Evolutionary conservation across 768 basidiomycete genomes (phyloP), one percentile per base, ranked within the genome.

Genomic region (Amanita phalloides): DNA sequence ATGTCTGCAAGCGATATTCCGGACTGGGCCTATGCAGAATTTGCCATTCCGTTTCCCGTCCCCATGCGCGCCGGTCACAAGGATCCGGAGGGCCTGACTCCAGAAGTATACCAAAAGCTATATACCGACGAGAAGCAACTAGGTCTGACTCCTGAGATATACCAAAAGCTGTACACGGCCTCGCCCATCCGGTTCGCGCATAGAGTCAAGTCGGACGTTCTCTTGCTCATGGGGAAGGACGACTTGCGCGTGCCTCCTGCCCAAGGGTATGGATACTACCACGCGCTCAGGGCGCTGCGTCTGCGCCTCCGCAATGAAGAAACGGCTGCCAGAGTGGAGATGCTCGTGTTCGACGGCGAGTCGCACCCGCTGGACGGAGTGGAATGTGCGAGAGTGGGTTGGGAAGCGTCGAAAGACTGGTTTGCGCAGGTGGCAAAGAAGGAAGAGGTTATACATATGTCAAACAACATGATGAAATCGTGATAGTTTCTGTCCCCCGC

Each of bases 301-400:
- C 17, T 10, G 32, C 32, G 5, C 10, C 7, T 30, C 30, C 3
- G 10, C 32, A 11, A 32, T 10, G 11, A 4, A 32, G 32, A 32
- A 30, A 30, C 28, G 28, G 28, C 28, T 8, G 8, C 28, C 8
- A 30, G 32, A 32, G 76, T 83, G 13, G 78, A 82, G 44, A 71
- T 85, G 74, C 63, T 84, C 33, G 61, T 71, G 45, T 86, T 85
- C 55, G 75, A 76, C 17, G 75, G 78, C 25, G 81, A 84, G 57
- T 70, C 74, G 1, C 85, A 87, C 61, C 69, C 80, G 3, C 61
- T 85, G 4, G 83, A 83, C 11, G 78, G 80, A 0, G 79, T 85
- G 3, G 82, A 83, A 59, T 73, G 78, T 1, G 70, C 71, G 13
- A 72, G 70, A 55, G 72, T 77, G 14, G 65, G 66, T 6, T 82